Conservation (phyloP, 371 early-diverging fungal genomes). For the Mortierella sp. region DNA sequence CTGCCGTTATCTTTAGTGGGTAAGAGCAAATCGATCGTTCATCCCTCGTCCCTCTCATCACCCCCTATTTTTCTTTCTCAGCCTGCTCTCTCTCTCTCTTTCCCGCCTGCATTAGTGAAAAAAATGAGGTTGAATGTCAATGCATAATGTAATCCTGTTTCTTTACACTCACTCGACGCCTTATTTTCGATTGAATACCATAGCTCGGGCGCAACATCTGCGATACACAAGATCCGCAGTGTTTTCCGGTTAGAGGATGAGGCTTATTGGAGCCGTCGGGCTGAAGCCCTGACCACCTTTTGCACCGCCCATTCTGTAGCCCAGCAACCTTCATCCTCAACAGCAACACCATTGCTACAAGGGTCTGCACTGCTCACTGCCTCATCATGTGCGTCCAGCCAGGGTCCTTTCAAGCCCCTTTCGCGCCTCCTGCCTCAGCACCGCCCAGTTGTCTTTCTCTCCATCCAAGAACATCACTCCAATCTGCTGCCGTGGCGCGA, state of each 20-base stretch:
- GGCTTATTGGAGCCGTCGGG: slow-evolving; percentile 39
- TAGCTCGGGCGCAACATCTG: slow-evolving; percentile 40
- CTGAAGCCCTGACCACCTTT: neutral
- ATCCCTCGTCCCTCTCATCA: neutral
- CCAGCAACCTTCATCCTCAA: neutral
- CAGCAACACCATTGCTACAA: neutral
- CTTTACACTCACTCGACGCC: neutral
- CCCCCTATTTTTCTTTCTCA: neutral
- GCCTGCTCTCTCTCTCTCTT: neutral
- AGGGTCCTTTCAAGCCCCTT: neutral
- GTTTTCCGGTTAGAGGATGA: slow-evolving; percentile 34
- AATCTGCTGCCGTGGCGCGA: slow-evolving; percentile 48
- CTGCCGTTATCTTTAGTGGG: slow-evolving; percentile 43
- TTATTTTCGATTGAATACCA: neutral
- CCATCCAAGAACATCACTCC: slow-evolving; percentile 49
- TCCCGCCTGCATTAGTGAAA: neutral
- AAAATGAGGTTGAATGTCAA: neutral
- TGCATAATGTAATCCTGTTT: slow-evolving; percentile 8
- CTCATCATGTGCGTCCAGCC: neutral
- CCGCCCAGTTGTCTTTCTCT: slow-evolving; percentile 43
- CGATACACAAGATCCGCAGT: slow-evolving; percentile 37
- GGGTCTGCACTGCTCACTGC: neutral
- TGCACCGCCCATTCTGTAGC: neutral
- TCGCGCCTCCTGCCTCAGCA: slow-evolving; percentile 6
- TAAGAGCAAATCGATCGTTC: slow-evolving; percentile 3